Evolutionary conservation across 1,139 yeast species (phyloP).

Genomic region (Scheffersomyces illinoinensis): DNA sequence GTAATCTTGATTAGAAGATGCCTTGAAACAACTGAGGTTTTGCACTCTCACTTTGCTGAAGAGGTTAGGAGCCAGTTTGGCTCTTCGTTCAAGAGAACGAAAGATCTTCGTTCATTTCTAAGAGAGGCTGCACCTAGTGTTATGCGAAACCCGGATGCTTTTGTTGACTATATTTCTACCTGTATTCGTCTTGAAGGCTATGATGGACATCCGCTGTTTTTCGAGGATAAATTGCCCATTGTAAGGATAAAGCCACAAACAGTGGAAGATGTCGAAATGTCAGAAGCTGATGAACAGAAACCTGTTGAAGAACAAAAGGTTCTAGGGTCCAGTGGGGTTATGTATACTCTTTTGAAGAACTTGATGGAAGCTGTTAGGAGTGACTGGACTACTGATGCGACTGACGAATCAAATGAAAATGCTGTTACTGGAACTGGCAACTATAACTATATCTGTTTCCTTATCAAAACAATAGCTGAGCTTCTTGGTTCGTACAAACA

Average conservation of each 20-base stretch:
- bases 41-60: constrained; percentile 50
- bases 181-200: constrained; percentile 51
- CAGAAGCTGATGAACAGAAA: constrained; percentile 20
- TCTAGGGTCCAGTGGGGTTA: constrained; percentile 54
- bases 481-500: constrained; percentile 75
- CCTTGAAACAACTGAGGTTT: constrained; percentile 59
- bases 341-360: constrained; percentile 62
- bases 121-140: constrained; percentile 58
- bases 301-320: constrained; percentile 2
- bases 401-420: constrained; percentile 11
- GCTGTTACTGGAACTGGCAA: constrained; percentile 19
- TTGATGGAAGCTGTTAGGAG: constrained; percentile 56
- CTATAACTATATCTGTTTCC: constrained; percentile 66
- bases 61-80: constrained; percentile 46
- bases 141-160: constrained; percentile 58
- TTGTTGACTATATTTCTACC: constrained; percentile 53
- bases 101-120: constrained; percentile 54
- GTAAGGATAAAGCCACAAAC: constrained; percentile 12
- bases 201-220: constrained; percentile 31
- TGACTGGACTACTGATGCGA: constrained; percentile 49
- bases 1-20: constrained; percentile 64
- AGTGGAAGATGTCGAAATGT: constrained; percentile 32
- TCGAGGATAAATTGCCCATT: constrained; percentile 14
- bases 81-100: constrained; percentile 22
- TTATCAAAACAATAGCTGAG: constrained; percentile 70